Percentiles rank a stretch among this genome's conserved stretches.
phyloP scores from a whole-genome alignment of 192 early-diverging fungal genomes.

The Kickxella alabastrina region DNA sequence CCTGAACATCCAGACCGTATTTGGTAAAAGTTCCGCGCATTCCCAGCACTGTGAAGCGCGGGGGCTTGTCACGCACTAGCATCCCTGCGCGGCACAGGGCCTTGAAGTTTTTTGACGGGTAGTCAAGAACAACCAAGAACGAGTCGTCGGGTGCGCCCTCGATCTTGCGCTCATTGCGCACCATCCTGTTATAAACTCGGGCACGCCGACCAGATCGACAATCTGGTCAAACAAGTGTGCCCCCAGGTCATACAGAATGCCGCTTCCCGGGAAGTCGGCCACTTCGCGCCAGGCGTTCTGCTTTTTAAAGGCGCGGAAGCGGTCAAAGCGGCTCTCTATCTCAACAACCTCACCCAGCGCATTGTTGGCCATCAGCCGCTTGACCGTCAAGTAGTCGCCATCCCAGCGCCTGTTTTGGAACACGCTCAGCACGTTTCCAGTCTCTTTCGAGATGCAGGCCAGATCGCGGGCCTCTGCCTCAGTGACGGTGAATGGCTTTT shows the following conservation, averaged over 20 bases:
- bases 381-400: constrained; percentile 74
- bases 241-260: constrained; percentile 72
- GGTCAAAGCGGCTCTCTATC: constrained; percentile 70
- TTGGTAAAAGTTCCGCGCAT: constrained; percentile 66
- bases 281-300: constrained; percentile 66
- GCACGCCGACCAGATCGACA: constrained; percentile 63
- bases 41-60: constrained; percentile 65
- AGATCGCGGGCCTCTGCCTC: constrained; percentile 59
- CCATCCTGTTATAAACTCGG: constrained; percentile 57
- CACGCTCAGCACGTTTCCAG: constrained; percentile 58
- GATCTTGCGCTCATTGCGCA: constrained; percentile 66
- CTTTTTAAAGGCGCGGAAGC: constrained; percentile 66
- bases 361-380: constrained; percentile 54
- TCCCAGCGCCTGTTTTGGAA: constrained; percentile 82
- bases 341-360: constrained; percentile 65
- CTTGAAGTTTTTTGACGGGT: constrained; percentile 54
- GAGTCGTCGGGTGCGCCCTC: constrained; percentile 55
- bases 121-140: constrained; percentile 62
- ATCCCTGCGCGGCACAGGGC: constrained; percentile 63
- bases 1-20: constrained; percentile 67
- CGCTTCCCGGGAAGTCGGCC: constrained; percentile 57
- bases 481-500: constrained; percentile 73
- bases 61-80: constrained; percentile 61
- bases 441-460: constrained; percentile 55
- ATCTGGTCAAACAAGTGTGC: constrained; percentile 65